Percentiles rank a stretch among this genome's conserved stretches.
Conservation (phyloP, 768 basidiomycete species). For the Podaxis sp. region DNA sequence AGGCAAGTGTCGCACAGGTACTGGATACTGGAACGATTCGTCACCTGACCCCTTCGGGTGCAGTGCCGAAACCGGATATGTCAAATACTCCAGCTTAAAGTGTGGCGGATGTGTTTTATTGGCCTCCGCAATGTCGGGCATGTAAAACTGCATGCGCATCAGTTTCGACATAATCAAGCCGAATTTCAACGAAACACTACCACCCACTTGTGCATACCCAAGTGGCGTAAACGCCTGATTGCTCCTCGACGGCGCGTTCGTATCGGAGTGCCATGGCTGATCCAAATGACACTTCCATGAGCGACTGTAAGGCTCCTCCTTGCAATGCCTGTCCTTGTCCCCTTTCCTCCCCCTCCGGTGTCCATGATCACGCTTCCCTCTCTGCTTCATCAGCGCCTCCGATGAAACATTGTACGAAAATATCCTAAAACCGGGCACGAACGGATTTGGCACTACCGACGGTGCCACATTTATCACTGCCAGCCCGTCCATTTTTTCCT, state of each 20-base stretch:
- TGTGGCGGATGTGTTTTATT: constrained; percentile 49
- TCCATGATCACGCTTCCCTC: constrained; percentile 43
- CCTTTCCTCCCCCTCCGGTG: constrained; percentile 46
- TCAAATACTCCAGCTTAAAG: constrained; percentile 80
- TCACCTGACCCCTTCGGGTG: constrained; percentile 30
- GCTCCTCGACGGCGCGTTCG: constrained; percentile 63
- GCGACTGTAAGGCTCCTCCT: constrained; percentile 47
- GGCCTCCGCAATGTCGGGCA: constrained; percentile 53
- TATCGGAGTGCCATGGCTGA: constrained; percentile 59
- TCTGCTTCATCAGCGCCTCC: constrained; percentile 21
- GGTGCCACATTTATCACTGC: constrained; percentile 79
- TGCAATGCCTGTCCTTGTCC: constrained; percentile 45
- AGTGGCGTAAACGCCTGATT: constrained; percentile 73
- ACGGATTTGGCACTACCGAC: constrained; percentile 84
- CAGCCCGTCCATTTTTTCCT: constrained; percentile 49
- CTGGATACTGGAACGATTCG: constrained; percentile 40
- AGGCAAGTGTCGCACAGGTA: constrained; percentile 58
- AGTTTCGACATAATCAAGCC: constrained; percentile 14
- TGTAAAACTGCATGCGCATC: constrained; percentile 50
- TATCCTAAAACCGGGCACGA: constrained; percentile 75
- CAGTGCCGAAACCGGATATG: constrained; percentile 46
- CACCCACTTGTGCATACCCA: constrained; percentile 80
- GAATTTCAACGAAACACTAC: constrained; percentile 14
- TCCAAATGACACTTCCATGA: constrained; percentile 66
- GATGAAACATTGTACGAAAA: constrained; percentile 76